phyloP scores from a whole-genome alignment of 805 yeast genomes.

The Metschnikowia santaceciliae region DNA sequence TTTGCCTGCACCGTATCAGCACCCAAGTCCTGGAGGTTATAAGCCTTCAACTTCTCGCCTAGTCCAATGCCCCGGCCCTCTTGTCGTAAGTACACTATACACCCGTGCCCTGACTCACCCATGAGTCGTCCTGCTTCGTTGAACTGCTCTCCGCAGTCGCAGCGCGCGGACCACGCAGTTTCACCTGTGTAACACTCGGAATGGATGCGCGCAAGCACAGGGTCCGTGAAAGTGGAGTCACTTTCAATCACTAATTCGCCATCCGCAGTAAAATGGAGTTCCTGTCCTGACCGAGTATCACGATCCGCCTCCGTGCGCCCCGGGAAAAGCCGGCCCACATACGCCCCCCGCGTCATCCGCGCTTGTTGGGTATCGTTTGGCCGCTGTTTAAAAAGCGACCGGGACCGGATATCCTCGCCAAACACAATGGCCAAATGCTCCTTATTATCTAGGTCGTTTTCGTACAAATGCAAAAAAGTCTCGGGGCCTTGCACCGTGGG shows the following conservation, averaged over 20 bases:
- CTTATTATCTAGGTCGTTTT: slow-evolving; percentile 80
- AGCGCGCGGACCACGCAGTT: slow-evolving; percentile 98
- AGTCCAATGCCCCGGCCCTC: slow-evolving; percentile 98
- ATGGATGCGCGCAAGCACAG: slow-evolving; percentile 80
- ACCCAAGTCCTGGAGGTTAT: slow-evolving; percentile 94
- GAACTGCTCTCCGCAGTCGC: slow-evolving; percentile 99
- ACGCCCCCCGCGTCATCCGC: slow-evolving; percentile 98
- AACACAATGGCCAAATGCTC: slow-evolving; percentile 97
- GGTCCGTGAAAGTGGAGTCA: slow-evolving; percentile 26
- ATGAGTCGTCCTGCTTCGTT: slow-evolving; percentile 95
- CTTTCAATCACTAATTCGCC: slow-evolving; percentile 27
- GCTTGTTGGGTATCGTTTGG: slow-evolving; percentile 80
- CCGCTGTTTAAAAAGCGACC: slow-evolving; percentile 58
- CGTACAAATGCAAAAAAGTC: slow-evolving; percentile 83
- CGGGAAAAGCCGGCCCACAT: slow-evolving; percentile 83
- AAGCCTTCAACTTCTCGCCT: slow-evolving; percentile 96
- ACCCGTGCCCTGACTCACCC: slow-evolving; percentile 86
- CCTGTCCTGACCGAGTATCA: slow-evolving; percentile 35
- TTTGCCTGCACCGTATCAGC: slow-evolving; percentile 99
- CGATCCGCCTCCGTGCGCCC: slow-evolving; percentile 71
- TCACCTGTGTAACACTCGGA: slow-evolving; percentile 99
- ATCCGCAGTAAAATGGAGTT: slow-evolving; percentile 28
- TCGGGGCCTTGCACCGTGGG: slow-evolving; percentile 96
- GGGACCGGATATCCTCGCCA: slow-evolving; percentile 85
- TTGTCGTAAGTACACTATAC: slow-evolving; percentile 92